These are phyloP conservation scores for Pogostemon cablin DNA, from an alignment of 257 asterid species.

Conservation along the genomic window DNA sequence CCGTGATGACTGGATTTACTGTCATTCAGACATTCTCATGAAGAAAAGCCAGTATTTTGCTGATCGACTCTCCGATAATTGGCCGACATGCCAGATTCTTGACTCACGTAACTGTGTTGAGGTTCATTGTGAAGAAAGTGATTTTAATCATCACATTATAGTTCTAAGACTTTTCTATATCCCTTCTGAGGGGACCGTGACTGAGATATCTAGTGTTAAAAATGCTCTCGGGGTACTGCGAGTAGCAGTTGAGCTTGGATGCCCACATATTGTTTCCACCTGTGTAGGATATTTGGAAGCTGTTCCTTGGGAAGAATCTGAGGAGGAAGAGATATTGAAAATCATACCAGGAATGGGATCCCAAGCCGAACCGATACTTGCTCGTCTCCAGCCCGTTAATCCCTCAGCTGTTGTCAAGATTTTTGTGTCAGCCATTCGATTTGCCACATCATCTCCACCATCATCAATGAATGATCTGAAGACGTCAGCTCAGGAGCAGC, in stretches of 20 bases:
- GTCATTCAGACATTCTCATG: conserved; percentile 63
- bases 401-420: conserved; percentile 47
- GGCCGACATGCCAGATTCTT: conserved; percentile 90
- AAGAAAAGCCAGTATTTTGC: conserved; percentile 73
- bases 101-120: conserved; percentile 90
- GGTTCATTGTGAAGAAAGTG: conserved; percentile 72
- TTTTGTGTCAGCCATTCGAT: conserved; percentile 64
- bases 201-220: conserved; percentile 59
- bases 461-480: conserved; percentile 59
- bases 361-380: conserved; percentile 60
- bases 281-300: conserved; percentile 88
- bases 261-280: conserved; percentile 66
- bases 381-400: conserved; percentile 81
- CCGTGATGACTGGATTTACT: conserved; percentile 86
- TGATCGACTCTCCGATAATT: conserved; percentile 72
- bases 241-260: conserved; percentile 68
- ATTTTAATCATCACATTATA: conserved; percentile 62
- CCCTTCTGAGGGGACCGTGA: conserved; percentile 38
- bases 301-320: conserved; percentile 93
- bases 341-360: conserved; percentile 73
- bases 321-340: conserved; percentile 84
- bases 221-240: conserved; percentile 72
- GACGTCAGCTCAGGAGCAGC: conserved; percentile 83
- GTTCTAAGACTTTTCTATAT: conserved; percentile 68
- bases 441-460: conserved; percentile 75